Conservation (phyloP, 208 protist genomes). For the Wallacemonas sp. region DNA sequence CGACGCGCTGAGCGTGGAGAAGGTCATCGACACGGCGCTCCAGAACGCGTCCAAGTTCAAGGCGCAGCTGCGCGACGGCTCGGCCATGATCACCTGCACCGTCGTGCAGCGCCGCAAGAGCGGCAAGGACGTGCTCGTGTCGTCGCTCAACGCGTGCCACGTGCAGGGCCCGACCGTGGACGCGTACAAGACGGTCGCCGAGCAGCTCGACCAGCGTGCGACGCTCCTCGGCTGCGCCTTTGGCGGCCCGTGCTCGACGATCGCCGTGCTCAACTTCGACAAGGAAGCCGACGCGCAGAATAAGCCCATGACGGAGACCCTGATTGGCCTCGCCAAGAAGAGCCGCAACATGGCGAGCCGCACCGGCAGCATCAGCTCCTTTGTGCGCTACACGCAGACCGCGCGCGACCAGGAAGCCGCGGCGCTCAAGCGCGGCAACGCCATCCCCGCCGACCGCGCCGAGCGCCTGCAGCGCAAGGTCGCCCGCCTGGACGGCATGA, state of each 20-base stretch:
- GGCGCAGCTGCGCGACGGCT: conserved; percentile 14
- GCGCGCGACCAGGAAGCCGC: conserved; percentile 29
- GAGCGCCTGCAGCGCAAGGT: conserved; percentile 24
- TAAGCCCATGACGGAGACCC: conserved; percentile 31
- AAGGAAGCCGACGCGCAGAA: conserved; percentile 24
- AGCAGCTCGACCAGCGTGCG: conserved; percentile 20
- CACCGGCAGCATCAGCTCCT: conserved; percentile 37
- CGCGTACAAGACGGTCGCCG: conserved; percentile 34
- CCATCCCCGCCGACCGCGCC: neutral
- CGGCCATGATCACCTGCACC: conserved; percentile 36
- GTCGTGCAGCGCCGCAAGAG: conserved; percentile 35
- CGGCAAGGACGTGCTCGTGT: conserved; percentile 38
- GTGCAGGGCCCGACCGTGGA: conserved; percentile 27
- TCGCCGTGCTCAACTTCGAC: conserved; percentile 35
- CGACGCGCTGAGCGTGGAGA: conserved; percentile 26
- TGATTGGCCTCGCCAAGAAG: conserved; percentile 34
- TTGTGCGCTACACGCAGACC: conserved; percentile 36
- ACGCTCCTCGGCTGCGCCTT: conserved; percentile 33
- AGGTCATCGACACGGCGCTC: conserved; percentile 31
- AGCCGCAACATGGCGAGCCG: conserved; percentile 39
- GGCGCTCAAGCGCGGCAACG: neutral
- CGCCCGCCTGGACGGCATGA: conserved; percentile 30
- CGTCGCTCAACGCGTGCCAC: conserved; percentile 31
- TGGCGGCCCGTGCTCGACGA: conserved; percentile 43
- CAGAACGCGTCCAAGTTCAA: conserved; percentile 15